These are phyloP conservation scores for Mucor racemosus DNA, from an alignment of 371 early-diverging fungal genomes.

Conservation along the genomic window DNA sequence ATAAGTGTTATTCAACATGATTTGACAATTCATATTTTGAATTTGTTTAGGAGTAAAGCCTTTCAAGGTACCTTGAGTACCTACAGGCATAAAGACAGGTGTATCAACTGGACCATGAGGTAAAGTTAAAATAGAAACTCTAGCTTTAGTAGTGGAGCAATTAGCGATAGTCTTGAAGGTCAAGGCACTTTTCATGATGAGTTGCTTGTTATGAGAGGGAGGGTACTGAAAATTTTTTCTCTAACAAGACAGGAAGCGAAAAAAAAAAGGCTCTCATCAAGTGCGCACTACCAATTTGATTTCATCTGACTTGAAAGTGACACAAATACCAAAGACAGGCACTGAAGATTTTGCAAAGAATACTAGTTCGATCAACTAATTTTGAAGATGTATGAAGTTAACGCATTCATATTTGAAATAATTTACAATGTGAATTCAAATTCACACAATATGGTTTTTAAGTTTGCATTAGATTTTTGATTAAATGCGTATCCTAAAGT, in stretches of 20 bases:
- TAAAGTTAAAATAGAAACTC: slow-evolving; percentile 79
- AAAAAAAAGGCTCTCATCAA: not conserved
- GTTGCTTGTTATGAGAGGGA: not conserved
- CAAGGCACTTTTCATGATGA: slow-evolving; percentile 32
- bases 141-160: slow-evolving; percentile 92
- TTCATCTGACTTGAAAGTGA: not conserved
- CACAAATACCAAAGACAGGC: not conserved
- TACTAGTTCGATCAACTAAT: not conserved
- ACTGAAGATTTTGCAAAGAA: not conserved
- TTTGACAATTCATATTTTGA: slow-evolving; percentile 84
- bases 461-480: too few species aligned
- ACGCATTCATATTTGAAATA: too few species aligned
- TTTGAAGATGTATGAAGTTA: too few species aligned
- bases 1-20: slow-evolving; percentile 94
- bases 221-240: slow-evolving; percentile 1
- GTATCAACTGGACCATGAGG: slow-evolving; percentile 87
- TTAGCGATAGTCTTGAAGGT: slow-evolving; percentile 53
- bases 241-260: not conserved
- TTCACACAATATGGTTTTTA: too few species aligned
- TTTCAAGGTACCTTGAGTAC: slow-evolving; percentile 96
- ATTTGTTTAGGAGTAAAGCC: slow-evolving; percentile 84
- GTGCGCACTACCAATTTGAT: not conserved
- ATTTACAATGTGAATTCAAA: too few species aligned
- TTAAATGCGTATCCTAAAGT: too few species aligned
- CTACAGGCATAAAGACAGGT: slow-evolving; percentile 98